These are phyloP conservation scores for Apiospora koreana DNA, from an alignment of 2,329 filamentous ascomycete species.

Conservation along the genomic window DNA sequence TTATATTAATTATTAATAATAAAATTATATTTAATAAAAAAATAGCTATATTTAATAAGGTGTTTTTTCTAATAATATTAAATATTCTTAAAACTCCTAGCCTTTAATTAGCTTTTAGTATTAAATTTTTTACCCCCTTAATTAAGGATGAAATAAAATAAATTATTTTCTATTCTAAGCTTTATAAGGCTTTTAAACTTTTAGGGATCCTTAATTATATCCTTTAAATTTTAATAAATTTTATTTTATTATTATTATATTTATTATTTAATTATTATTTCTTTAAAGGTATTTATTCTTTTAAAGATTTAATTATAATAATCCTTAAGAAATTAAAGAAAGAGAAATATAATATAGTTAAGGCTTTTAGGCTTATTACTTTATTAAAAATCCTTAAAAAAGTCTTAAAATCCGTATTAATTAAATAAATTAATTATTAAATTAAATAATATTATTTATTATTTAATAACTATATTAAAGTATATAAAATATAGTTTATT, in stretches of 20 bases:
- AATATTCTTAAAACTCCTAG: neutral
- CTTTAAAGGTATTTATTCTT: no score
- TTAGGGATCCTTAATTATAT: neutral
- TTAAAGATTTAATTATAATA: no score
- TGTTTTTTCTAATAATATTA: neutral
- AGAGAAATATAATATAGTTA: no score
- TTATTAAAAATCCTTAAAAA: no score
- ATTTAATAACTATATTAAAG: no score
- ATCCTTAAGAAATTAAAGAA: no score
- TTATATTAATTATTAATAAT: neutral
- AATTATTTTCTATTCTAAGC: neutral
- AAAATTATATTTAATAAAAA: neutral
- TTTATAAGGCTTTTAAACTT: neutral
- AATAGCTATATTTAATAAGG: neutral
- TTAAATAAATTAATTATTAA: no score
- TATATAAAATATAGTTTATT: no score
- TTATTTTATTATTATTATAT: no score
- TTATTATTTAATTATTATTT: no score
- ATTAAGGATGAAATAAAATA: neutral
- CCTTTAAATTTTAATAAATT: neutral
- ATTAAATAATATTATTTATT: no score
- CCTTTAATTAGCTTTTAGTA: neutral
- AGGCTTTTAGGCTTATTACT: no score
- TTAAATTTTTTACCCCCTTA: neutral
- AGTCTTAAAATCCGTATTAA: neutral